phyloP scores from a whole-genome alignment of 208 protist genomes.

The Trichomonas tenax region DNA sequence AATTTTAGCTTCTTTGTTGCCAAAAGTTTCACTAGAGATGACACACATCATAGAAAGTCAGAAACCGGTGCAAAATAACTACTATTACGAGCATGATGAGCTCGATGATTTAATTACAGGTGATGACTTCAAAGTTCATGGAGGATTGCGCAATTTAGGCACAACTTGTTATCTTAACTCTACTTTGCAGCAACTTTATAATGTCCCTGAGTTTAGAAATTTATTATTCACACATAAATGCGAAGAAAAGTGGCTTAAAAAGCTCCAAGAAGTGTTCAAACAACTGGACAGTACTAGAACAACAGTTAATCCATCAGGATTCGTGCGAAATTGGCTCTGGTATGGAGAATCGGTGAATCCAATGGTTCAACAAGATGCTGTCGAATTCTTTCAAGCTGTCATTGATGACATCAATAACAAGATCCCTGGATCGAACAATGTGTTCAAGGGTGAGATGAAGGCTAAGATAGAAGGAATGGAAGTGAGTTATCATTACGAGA shows the following conservation, averaged over 20 bases:
- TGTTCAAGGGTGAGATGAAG: neutral
- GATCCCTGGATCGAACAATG: neutral
- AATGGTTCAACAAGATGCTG: neutral
- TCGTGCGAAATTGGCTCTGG: neutral
- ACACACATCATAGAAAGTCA: neutral
- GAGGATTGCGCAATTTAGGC: neutral
- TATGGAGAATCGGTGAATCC: neutral
- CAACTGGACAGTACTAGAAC: neutral
- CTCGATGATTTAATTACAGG: no score
- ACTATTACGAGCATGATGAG: neutral
- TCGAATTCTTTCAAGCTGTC: neutral
- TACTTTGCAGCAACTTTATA: neutral
- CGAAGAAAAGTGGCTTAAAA: neutral
- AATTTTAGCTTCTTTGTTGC: neutral
- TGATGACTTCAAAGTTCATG: neutral
- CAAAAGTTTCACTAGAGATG: neutral
- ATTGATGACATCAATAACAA: neutral
- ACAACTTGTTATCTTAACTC: neutral
- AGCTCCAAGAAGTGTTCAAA: neutral
- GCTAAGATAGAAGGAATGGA: neutral
- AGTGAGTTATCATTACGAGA: neutral
- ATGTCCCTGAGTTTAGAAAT: neutral
- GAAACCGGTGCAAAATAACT: neutral
- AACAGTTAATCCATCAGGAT: neutral
- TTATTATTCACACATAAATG: neutral